Evolutionary conservation across 495 filamentous ascomycete genomes (phyloP).

Genomic region (Durotheca rogersii): DNA sequence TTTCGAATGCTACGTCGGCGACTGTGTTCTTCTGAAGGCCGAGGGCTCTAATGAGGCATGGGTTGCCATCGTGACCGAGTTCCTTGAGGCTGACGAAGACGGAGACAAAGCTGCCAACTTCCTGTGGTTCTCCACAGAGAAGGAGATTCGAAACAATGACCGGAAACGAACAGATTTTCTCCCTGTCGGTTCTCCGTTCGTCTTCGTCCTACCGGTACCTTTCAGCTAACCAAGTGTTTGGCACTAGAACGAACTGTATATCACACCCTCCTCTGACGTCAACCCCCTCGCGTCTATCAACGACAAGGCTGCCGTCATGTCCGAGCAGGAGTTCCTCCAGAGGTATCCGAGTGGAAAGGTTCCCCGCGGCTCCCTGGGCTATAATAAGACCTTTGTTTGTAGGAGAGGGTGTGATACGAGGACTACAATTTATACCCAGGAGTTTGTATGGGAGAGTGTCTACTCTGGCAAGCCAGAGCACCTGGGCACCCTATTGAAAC

Average conservation of each 20-base stretch:
- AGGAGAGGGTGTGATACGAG: conserved; percentile 83
- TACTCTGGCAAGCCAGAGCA: conserved; percentile 64
- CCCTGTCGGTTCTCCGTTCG: conserved; percentile 48
- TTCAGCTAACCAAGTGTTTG: conserved; percentile 7
- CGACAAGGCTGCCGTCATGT: conserved; percentile 80
- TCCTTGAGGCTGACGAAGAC: conserved; percentile 67
- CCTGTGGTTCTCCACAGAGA: conserved; percentile 86
- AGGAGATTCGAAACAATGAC: conserved; percentile 78
- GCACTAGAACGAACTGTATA: conserved; percentile 80
- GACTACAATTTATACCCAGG: conserved; percentile 87
- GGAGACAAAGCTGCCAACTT: conserved; percentile 69
- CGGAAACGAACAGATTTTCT: conserved; percentile 83
- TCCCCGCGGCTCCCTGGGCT: conserved; percentile 69
- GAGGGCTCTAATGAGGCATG: conserved; percentile 78
- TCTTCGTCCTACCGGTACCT: background rate
- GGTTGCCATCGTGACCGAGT: conserved; percentile 84
- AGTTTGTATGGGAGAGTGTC: conserved; percentile 88
- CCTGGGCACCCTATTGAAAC: conserved; percentile 60
- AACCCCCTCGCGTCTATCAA: conserved; percentile 90
- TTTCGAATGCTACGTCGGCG: conserved; percentile 79
- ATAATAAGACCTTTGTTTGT: conserved; percentile 88
- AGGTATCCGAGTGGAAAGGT: conserved; percentile 76
- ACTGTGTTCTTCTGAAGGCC: conserved; percentile 82
- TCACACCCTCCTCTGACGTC: conserved; percentile 78
- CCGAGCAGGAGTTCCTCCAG: conserved; percentile 60